Conservation (phyloP, 441 rosid genomes). For the Brassica balearica region DNA sequence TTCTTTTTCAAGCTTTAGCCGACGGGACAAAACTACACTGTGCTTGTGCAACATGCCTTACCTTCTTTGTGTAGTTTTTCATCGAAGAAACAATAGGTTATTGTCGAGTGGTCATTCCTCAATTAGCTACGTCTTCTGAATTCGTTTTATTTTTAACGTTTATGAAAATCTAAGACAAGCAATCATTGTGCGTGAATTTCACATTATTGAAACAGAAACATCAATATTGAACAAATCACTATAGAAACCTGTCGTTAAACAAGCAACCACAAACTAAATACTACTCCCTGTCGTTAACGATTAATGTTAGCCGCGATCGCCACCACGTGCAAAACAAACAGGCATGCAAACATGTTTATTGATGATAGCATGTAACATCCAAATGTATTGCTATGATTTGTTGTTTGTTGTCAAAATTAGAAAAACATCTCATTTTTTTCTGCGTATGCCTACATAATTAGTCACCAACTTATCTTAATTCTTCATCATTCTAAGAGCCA, state of each 20-base stretch:
- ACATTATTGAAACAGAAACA: neutral
- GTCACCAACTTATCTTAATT: slow-evolving; percentile 28
- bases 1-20: no score
- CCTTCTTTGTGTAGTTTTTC: slow-evolving; percentile 10
- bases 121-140: neutral
- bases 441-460: slow-evolving; percentile 7
- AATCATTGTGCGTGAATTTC: slow-evolving; percentile 1
- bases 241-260: neutral
- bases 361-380: slow-evolving; percentile 30
- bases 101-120: slow-evolving; percentile 8
- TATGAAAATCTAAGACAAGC: neutral
- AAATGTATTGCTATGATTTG: slow-evolving; percentile 15
- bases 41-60: slow-evolving; percentile 1
- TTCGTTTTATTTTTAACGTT: neutral
- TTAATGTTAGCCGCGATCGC: neutral
- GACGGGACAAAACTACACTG: neutral
- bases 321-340: slow-evolving; percentile 17
- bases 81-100: neutral
- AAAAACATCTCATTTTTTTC: slow-evolving; percentile 20
- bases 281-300: neutral
- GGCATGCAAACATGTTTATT: slow-evolving; percentile 14
- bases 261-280: neutral
- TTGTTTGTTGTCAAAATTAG: neutral
- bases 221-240: neutral
- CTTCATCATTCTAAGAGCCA: slow-evolving; percentile 88